phyloP scores from a whole-genome alignment of 768 basidiomycete genomes.

The Podaxis carcinomalis region DNA sequence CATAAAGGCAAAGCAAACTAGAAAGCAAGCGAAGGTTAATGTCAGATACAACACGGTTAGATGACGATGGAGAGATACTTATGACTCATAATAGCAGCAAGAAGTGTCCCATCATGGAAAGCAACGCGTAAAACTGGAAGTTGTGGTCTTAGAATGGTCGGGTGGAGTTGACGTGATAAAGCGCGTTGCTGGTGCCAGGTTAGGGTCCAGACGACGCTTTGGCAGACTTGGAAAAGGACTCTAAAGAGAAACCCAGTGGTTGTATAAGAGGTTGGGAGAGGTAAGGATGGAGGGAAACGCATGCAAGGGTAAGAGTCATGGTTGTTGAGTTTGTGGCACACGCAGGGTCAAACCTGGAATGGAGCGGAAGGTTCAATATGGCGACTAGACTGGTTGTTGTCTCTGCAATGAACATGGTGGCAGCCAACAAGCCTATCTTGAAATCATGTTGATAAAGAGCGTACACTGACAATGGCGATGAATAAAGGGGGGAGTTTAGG shows the following conservation, averaged over 20 bases:
- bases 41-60: background rate
- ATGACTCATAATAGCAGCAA: background rate
- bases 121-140: background rate
- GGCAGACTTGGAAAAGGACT: background rate
- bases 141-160: background rate
- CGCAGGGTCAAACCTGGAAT: background rate
- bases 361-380: background rate
- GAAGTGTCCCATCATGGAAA: background rate
- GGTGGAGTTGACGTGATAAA: background rate
- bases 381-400: background rate
- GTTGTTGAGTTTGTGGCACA: background rate
- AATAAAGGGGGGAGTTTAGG: background rate
- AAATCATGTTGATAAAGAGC: background rate
- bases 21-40: background rate
- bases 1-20: background rate
- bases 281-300: background rate
- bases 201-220: background rate
- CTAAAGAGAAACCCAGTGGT: background rate
- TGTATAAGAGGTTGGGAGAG: background rate
- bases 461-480: background rate
- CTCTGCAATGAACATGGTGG: background rate
- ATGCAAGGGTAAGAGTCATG: background rate
- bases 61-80: background rate
- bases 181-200: background rate
- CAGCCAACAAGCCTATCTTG: background rate